These are phyloP conservation scores for Apiotrichum gamsii DNA, from an alignment of 1,284 basidiomycete species.

Conservation along the genomic window DNA sequence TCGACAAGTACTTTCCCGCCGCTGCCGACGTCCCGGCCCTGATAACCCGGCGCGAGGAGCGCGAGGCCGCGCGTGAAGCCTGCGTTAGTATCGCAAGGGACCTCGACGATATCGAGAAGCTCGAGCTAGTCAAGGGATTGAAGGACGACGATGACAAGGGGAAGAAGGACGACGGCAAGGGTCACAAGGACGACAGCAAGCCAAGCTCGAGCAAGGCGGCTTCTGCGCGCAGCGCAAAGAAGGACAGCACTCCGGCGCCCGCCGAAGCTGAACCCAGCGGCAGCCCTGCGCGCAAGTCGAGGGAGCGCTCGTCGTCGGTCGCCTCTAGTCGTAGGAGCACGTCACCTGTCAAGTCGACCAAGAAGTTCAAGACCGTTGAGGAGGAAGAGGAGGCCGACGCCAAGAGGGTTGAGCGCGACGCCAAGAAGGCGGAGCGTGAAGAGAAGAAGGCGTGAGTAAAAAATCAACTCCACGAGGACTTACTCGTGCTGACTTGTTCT, in stretches of 20 bases:
- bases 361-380: constrained; percentile 25
- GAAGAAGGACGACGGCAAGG: constrained; percentile 1
- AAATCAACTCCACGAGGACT: no score
- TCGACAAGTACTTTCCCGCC: constrained; percentile 25
- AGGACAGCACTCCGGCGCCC: not conserved
- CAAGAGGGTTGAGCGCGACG: constrained; percentile 6
- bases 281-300: constrained; percentile 19
- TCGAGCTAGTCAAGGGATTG: constrained; percentile 28
- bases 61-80: constrained; percentile 27
- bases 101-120: constrained; percentile 30
- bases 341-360: constrained; percentile 25
- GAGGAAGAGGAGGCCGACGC: constrained; percentile 37
- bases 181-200: not conserved
- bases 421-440: constrained; percentile 7
- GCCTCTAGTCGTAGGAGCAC: constrained; percentile 21
- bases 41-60: constrained; percentile 12
- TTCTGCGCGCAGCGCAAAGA: not conserved
- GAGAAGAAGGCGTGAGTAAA: constrained; percentile 21
- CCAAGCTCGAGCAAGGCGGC: not conserved
- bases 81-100: constrained; percentile 24
- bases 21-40: constrained; percentile 20
- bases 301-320: constrained; percentile 26
- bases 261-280: no score
- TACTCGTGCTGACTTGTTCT: no score
- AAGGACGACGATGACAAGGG: constrained; percentile 11